Percentiles rank a stretch among this genome's conserved stretches.
These are phyloP conservation scores for Mrakia gelida DNA, from an alignment of 768 basidiomycete species.

Conservation along the genomic window DNA sequence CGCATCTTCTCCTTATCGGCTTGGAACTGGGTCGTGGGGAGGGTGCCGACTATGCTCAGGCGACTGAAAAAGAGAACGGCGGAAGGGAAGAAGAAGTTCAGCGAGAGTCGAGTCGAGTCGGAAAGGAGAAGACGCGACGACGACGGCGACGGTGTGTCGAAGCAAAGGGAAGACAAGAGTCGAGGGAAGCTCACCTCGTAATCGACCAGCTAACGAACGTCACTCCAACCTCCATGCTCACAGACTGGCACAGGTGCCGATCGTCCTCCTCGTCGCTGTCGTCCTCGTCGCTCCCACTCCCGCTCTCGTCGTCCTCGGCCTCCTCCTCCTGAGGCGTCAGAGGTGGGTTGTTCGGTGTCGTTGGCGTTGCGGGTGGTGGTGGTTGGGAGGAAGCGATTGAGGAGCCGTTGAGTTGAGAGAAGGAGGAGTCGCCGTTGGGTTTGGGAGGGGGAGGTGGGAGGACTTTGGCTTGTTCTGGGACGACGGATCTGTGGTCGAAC, in stretches of 20 bases:
- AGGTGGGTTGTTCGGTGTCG: not conserved
- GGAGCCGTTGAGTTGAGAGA: not conserved
- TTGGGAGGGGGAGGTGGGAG: not conserved
- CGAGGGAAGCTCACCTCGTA: not conserved
- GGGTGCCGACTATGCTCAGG: not conserved
- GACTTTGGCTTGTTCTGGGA: not conserved
- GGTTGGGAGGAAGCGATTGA: not conserved
- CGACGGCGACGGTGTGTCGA: not conserved
- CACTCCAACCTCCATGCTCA: constrained; percentile 5
- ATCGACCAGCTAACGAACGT: constrained; percentile 10
- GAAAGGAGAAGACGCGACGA: not conserved
- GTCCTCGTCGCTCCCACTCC: not conserved
- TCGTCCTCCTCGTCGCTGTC: not conserved
- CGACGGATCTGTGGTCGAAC: not conserved
- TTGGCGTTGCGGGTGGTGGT: not conserved
- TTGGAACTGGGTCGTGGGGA: constrained; percentile 1
- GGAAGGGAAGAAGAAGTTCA: not conserved
- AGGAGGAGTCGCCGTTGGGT: not conserved
- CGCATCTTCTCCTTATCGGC: constrained; percentile 1
- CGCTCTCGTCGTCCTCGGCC: not conserved
- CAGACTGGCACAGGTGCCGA: not conserved
- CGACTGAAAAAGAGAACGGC: not conserved
- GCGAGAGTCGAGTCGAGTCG: too few species aligned
- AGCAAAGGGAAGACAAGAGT: not conserved
- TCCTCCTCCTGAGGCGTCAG: not conserved